Evolutionary conservation across 148 eudicot genomes (phyloP), one percentile per base, ranked within the genome.

Genomic region (Oxyria digyna): DNA sequence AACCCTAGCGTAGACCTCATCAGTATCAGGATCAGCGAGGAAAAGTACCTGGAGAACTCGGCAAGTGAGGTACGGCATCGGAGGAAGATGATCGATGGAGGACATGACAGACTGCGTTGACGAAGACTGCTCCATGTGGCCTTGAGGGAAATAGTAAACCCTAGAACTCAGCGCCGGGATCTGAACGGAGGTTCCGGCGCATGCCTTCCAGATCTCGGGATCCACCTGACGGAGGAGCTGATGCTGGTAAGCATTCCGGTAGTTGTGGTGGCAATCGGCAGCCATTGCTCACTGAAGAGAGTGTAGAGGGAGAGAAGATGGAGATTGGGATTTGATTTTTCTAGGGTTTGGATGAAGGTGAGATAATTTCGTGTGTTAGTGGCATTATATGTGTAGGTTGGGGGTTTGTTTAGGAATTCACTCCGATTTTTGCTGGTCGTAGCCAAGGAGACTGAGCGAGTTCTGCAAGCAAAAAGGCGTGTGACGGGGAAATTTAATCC

Each of bases 131-230:
- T 92, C 94, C 67, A 79, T 52, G 71, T 92, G 96, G 1, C 98
- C 98, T 57, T 87, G 83, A 21, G 97, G 96, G 48, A 89, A 92
- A 72, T 89, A 92, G 77, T 82, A 89, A 65, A 86, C 97, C 75
- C 57, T 69, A 18, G 93, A 81, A 24, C 76, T 15, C 7, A 74
- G 43, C 5, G 73, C 3, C 4, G 94, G 94, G 15, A 83, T 70
- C 3, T 74, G 71, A n/a, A 81, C 79, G 11, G 84, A 38, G 29
- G 77, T 67, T 4, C 97, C 96, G 29, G 96, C 97, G 62, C 78
- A 76, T 2, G 93, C 89, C 23, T 46, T 72, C 96, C 96, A 89
- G 17, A 91, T 70, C 0, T 17, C 15, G 7, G 76, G 68, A 8
- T 79, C 82, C 17, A 83, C 74, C 20, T 55, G 50, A 23, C 59